Conservation (phyloP, 352 stramenopile species). For the Globisporangium cederbergense region DNA sequence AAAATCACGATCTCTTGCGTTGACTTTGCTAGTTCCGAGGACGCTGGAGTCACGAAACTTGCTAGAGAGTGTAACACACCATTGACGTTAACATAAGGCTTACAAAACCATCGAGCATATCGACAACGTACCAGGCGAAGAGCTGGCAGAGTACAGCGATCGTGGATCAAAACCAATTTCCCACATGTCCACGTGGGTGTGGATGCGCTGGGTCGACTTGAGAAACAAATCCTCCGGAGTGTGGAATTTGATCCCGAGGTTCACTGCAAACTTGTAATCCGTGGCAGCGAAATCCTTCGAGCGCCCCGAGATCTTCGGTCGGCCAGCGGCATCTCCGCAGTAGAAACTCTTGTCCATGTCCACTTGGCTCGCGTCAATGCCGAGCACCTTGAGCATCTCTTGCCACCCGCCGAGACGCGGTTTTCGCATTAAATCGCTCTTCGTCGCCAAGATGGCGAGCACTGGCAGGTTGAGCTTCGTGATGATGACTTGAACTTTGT, state of each 20-base stretch:
- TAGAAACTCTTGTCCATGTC: conserved; percentile 70
- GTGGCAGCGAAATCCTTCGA: conserved; percentile 82
- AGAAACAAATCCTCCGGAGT: conserved; percentile 86
- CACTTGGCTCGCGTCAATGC: conserved; percentile 22
- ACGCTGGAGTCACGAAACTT: conserved; percentile 23
- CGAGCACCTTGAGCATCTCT: conserved; percentile 38
- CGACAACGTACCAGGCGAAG: conserved; percentile 24
- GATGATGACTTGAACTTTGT: conserved; percentile 66
- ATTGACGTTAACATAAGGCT: background rate
- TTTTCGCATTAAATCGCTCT: conserved; percentile 77
- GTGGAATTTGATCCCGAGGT: conserved; percentile 73
- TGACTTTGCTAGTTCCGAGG: conserved; percentile 21
- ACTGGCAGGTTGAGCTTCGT: conserved; percentile 62
- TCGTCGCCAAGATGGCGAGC: conserved; percentile 63
- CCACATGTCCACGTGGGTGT: conserved; percentile 66
- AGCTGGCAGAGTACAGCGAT: conserved; percentile 22
- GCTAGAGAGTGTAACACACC: conserved; percentile 15
- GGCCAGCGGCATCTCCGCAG: conserved; percentile 76
- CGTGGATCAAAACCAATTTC: conserved; percentile 76
- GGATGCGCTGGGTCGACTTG: conserved; percentile 58
- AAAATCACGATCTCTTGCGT: conserved; percentile 72
- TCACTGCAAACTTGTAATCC: conserved; percentile 89
- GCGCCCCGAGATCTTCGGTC: conserved; percentile 60
- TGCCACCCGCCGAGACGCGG: conserved; percentile 67
- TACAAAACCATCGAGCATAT: background rate